Percentiles rank a stretch among this genome's conserved stretches.
Conservation (phyloP, 768 basidiomycete genomes). For the Termitomyces sp. region DNA sequence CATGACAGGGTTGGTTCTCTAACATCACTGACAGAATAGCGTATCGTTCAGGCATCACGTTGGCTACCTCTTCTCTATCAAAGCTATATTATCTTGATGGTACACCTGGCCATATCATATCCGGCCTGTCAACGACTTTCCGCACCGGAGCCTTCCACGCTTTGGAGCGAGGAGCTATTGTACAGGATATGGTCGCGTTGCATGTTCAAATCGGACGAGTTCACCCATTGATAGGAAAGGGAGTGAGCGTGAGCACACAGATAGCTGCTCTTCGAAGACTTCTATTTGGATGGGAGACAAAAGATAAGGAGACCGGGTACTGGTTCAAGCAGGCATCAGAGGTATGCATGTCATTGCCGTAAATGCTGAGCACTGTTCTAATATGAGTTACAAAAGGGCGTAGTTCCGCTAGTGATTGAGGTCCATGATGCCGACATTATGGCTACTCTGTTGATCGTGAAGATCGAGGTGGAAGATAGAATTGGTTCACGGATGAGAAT, state of each 20-base stretch:
- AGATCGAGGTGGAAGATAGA: constrained; percentile 56
- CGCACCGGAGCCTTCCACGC: constrained; percentile 51
- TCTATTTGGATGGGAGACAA: constrained; percentile 47
- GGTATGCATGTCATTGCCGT: constrained; percentile 24
- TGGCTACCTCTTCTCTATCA: constrained; percentile 46
- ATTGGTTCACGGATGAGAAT: constrained; percentile 55
- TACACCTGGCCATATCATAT: constrained; percentile 38
- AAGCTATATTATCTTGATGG: constrained; percentile 36
- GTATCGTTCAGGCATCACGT: constrained; percentile 61
- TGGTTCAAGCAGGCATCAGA: constrained; percentile 56
- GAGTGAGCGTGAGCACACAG: constrained; percentile 59
- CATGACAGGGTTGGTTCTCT: neutral
- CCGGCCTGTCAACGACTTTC: constrained; percentile 60
- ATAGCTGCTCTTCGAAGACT: constrained; percentile 59
- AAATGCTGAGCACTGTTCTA: neutral
- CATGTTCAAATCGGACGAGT: constrained; percentile 51
- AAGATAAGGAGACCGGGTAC: constrained; percentile 40
- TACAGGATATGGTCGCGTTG: constrained; percentile 57
- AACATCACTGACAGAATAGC: constrained; percentile 40
- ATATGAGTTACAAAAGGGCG: constrained; percentile 34
- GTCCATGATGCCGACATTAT: constrained; percentile 71
- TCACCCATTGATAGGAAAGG: constrained; percentile 26
- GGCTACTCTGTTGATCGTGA: constrained; percentile 62
- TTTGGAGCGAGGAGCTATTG: constrained; percentile 53
- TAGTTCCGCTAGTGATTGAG: constrained; percentile 62